phyloP scores from a whole-genome alignment of 2,329 filamentous ascomycete species.

The Neopestalotiopsis sp. region DNA sequence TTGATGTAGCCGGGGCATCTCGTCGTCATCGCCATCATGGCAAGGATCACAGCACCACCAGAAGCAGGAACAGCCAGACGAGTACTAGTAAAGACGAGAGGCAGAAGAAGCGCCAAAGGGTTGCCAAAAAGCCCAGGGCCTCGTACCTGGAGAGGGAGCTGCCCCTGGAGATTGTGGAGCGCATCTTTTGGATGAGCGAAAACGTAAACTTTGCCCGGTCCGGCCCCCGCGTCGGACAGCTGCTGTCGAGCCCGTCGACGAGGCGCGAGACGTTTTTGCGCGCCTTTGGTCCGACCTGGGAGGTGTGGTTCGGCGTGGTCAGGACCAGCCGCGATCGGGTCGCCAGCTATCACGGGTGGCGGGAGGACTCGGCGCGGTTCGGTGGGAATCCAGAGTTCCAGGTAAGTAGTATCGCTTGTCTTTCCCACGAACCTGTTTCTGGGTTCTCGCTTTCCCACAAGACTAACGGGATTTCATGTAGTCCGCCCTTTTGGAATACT shows the following conservation, averaged over 20 bases:
- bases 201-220: slow-evolving; percentile 54
- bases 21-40: too few relatives aligned
- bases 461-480: background rate
- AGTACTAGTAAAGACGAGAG: background rate
- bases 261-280: slow-evolving; percentile 39
- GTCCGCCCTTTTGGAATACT: slow-evolving; percentile 49
- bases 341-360: slow-evolving; percentile 37
- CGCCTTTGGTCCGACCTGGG: slow-evolving; percentile 49
- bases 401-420: slow-evolving; percentile 36
- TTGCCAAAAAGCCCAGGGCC: slow-evolving; percentile 21
- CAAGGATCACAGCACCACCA: slow-evolving; percentile 5
- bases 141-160: slow-evolving; percentile 42
- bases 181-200: slow-evolving; percentile 55
- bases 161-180: slow-evolving; percentile 59
- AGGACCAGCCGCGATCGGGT: background rate
- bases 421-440: too few relatives aligned
- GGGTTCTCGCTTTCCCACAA: too few relatives aligned
- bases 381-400: slow-evolving; percentile 50
- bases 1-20: background rate
- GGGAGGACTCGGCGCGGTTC: slow-evolving; percentile 28
- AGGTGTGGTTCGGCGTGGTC: slow-evolving; percentile 40
- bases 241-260: slow-evolving; percentile 48
- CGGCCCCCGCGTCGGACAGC: slow-evolving; percentile 49
- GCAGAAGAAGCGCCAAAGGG: slow-evolving; percentile 15
- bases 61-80: background rate